Base-by-base conservation (phyloP, 1,284 basidiomycete species). In the Sporisorium exsertum region DNA sequence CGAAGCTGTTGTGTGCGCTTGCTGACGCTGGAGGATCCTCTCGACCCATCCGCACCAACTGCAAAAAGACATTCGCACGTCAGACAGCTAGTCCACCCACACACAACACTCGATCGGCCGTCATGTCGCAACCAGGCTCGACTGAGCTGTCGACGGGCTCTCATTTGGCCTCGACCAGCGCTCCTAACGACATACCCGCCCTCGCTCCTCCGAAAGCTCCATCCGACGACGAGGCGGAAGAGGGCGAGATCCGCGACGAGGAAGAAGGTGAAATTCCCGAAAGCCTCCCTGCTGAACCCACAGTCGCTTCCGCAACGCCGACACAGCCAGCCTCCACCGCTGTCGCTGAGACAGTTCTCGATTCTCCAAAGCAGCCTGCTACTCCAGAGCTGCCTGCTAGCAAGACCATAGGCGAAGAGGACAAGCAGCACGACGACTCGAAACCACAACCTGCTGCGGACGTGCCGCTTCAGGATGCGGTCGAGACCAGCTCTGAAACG, bases 241-340 rank as follows among this genome's bases (percentile, higher is more conserved):
- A 76, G 32, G 73, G 73, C 5, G 73, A 76, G 55, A 76, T 76
- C 24, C 26, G 69, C 32, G 72, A 74, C n/a, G 62, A 71, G 50
- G 73, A 76, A 40, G 73, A 76, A 57, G 73, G 73, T 35, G 73
- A 76, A 37, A 76, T 71, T 10, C 35, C 54, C 2, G 68, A 76
- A 18, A 58, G n/a, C 35, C 63, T 32, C 24, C 56, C 58, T 8
- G 26, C 52, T 12, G 56, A 52, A 26, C 32, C 60, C 13, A 26
- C 29, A 29, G n/a, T 20, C 26, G 13, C 43, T 20, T 13, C 16
- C 7, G 47, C 55, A 33, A 46, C 45, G 26, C 59, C 63, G 9
- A 16, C 47, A 18, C 59, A 63, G 18, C 47, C 47, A 16, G 16
- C 26, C 10, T 24, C 55, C 20, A 29, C 50, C 20, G 40, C 35